Base-by-base conservation (phyloP, 176 grass and related monocot genomes). In the Eragrostis curvula region DNA sequence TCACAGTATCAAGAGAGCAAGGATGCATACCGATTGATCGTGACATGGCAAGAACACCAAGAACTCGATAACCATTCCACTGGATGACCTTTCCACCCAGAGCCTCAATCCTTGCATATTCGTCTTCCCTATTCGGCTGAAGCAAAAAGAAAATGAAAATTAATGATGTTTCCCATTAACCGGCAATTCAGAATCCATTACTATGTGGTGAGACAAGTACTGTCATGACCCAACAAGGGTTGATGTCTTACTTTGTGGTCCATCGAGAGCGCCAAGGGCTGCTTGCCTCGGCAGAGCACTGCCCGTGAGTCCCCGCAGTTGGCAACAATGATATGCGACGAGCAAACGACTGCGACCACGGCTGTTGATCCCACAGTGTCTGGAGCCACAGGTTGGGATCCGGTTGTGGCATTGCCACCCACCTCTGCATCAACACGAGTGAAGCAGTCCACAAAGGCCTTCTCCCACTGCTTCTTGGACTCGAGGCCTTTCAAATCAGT, bases 21-120 rank as follows among this genome's bases (percentile, higher is more conserved):
- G 41, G 20, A 68, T 42, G 43, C 10, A 5, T 89, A 97, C 95
- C 95, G 36, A 98, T 98, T 18, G 95, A 98, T 21, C 95, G 81
- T 14, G 95, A 98, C 95, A 95, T 98, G 15, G 95, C 95, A 81
- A 98, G 95, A 75, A 98, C 95, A 53, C 95, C 95, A 6, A 93
- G 82, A 16, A 98, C 95, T 27, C 95, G 88, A 24, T 87, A 82
- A 0, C 91, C 91, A 79, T 93, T 87, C 91, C 87, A 90, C n/a
- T 85, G 88, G 27, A 93, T 93, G 16, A 93, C 81, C 82, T 93
- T 93, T 77, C 91, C 91, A 7, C 85, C 85, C 10, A n/a, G 77
- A 0, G 91, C 88, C 20, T 93, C 88, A 43, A 90, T 93, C 82
- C 91, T 88, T 0, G 85, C 85, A 9, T 90, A 88, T 51, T 87